Base-by-base conservation (phyloP, 2,329 filamentous ascomycete genomes). In the Exophiala sp. region DNA sequence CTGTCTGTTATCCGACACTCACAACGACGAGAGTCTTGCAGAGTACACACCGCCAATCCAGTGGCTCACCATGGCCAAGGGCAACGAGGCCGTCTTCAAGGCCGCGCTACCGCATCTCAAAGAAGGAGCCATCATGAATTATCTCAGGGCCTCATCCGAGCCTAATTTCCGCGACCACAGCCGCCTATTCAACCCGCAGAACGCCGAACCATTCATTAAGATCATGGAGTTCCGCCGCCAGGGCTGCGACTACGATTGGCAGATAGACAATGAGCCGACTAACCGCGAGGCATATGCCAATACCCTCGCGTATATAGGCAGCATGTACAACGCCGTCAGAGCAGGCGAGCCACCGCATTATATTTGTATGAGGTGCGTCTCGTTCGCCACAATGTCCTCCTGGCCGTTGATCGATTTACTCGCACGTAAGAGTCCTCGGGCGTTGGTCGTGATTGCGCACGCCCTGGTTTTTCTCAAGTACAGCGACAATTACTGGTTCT, bases 381-480 rank as follows among this genome's bases (percentile, higher is more conserved):
- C 63, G 38, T 69, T 69, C 41, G 61, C 65, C 5, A 59, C 67
- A 24, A 62, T 66, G 50, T 60, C 68, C 9, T 62, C 65, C 12
- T 51, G 59, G n/a, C 50, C 57, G 41, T 69, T 68, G 18, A 62
- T 66, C 14, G 62, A 65, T 20, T 60, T 69, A 38, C 57, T 69
- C 16, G 54, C 55, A 12, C 62, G 68, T 48, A 47, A 59, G 12
- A 55, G 62, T 35, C 66, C 67, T 10, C 61, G 66, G 20, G 67
- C 68, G 11, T 43, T 69, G 35, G 65, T 69, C 8, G 62, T 65
- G 1, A 54, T 70, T 39, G 66, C 67, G 3, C 65, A 68, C 49
- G 68, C 64, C 57, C 69, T 70, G 50, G 66, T 63, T 12, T 60
- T 68, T 9, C 57, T 65, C 18, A 64, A 58, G n/a, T 61, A 61